phyloP scores from a whole-genome alignment of 371 early-diverging fungal species.

The Lichtheimia corymbifera region DNA sequence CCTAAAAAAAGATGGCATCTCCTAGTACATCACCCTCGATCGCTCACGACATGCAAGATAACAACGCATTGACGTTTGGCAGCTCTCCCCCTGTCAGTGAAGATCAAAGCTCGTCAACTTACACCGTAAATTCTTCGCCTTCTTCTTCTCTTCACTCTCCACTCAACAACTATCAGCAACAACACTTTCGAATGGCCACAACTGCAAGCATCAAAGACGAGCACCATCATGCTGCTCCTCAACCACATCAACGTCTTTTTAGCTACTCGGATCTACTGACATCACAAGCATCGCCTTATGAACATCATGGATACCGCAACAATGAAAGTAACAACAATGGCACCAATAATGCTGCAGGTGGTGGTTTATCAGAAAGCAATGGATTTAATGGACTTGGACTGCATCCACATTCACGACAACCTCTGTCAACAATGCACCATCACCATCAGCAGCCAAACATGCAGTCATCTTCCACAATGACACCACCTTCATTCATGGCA shows the following conservation, averaged over 20 bases:
- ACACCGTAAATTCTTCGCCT: constrained; percentile 7
- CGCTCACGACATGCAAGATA: constrained; percentile 1
- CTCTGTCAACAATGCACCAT: not conserved
- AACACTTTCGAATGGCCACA: not conserved
- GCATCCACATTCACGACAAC: too few species aligned
- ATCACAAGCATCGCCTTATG: constrained; percentile 1
- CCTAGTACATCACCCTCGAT: not conserved
- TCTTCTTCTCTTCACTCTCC: constrained; percentile 8
- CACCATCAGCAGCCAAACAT: not conserved
- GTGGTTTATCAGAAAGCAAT: too few species aligned
- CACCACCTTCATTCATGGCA: too few species aligned
- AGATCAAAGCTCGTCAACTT: constrained; percentile 7
- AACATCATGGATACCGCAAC: not conserved
- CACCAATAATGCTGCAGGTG: not conserved
- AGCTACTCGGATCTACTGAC: constrained; percentile 6
- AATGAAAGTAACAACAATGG: not conserved
- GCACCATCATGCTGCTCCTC: not conserved
- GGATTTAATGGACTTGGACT: too few species aligned
- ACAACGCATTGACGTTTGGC: constrained; percentile 2
- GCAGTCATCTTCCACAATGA: too few species aligned
- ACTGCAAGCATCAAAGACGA: constrained; percentile 4
- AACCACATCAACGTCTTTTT: constrained; percentile 1
- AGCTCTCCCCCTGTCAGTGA: not conserved
- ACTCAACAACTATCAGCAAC: not conserved
- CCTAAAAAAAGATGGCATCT: constrained; percentile 1